Evolutionary conservation across 768 basidiomycete species (phyloP), one percentile per base, ranked within the genome.

Genomic region (Lactarius deliciosus): DNA sequence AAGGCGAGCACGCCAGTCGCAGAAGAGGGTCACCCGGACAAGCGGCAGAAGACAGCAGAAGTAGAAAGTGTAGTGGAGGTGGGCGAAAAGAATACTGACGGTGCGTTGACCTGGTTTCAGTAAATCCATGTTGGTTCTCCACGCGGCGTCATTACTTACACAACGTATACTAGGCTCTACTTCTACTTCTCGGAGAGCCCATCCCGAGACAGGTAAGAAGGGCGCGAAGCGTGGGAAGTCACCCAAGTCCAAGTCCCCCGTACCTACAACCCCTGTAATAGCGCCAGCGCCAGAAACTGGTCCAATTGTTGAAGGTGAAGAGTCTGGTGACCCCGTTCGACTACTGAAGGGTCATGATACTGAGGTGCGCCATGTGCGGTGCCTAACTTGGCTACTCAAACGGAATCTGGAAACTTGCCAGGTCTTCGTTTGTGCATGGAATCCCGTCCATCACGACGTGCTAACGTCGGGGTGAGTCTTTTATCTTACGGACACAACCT

Each of bases 381-480:
- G 16, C 22, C 54, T 57, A 22, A 57, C 57, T 45, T 57, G 28
- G 55, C 34, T 30, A 25, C 38, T 68, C 47, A 62, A 34, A 61
- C 30, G 38, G n/a, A 63, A 32, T 34, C 25, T 56, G 36, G 32
- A 34, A 43, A 8, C 34, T 8, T 13, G 28, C 34, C 41, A 92
- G 91, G 89, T 94, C 8, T 94, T 92, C 63, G 86, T 90, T 7
- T 90, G 90, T 63, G 84, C 88, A 5, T 94, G 90, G 81, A 93
- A 91, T 76, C 91, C 92, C 15, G 79, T 77, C 43, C 78, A 82
- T 40, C 79, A 78, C 36, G 80, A 83, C 45, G 72, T 86, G n/a
- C 76, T 94, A 20, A 89, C 89, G 25, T 86, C 91, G 34, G 92
- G 92, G 91, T 91, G 75, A 67, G 85, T 71, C 32, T 47, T 59